Evolutionary conservation across 225 moss, liverwort and hornwort species (phyloP), one percentile per base, ranked within the genome.

Genomic region (Marchantia polymorpha): DNA sequence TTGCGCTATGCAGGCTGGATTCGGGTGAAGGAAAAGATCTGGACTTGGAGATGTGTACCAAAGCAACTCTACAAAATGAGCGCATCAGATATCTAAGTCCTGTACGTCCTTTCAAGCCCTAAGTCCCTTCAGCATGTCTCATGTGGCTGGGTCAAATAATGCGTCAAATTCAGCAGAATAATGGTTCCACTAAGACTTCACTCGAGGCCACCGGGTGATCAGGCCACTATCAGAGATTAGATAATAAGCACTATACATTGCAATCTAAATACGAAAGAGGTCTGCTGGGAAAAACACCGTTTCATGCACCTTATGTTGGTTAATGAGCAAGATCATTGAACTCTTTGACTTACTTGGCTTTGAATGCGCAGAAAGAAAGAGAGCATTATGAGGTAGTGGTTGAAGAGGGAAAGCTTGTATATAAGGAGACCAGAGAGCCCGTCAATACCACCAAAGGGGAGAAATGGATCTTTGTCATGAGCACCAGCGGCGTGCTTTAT

Each of bases 391-490:
- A 97, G 88, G 96, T 94, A 49, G 77, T 85, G 22, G 75, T 97
- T 65, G 79, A 90, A 79, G 83, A 93, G 82, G 96, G 96, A 67
- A 94, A 94, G 84, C 90, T 97, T 30, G 51, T 88, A n/a, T 86
- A 90, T 71, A 91, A 90, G 83, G 13, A 80, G 75, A 87, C 82
- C 53, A 77, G 81, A 25, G 78, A 91, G 74, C 91, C 84, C 8
- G 87, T 97, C 50, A 87, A 94, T 82, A 94, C 96, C 25, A 87
- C 96, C 10, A 79, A 78, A 81, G 92, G 91, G 47, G 89, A 93
- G 69, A 92, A 91, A 81, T 97, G 94, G 92, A 97, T 97, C 65
- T 97, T 97, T 79, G 93, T 97, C 39, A 91, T 93, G 96, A 93
- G 96, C 68, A 92, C 96, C 61, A 84, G 29, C 74, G 93, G 92